These are phyloP conservation scores for Sugiyamaella novakii DNA, from an alignment of 1,139 yeast species.

Conservation along the genomic window DNA sequence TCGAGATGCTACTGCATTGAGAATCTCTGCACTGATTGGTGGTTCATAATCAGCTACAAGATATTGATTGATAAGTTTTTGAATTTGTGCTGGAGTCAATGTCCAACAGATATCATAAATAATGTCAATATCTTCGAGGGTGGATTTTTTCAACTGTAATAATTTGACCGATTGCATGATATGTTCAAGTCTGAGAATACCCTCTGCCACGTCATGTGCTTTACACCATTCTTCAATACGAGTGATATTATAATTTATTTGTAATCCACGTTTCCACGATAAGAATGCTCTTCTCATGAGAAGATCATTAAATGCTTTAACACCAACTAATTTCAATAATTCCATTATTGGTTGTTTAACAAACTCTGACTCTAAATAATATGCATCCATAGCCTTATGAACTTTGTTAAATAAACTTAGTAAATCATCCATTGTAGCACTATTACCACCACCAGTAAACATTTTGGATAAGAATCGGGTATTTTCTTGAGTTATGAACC, in stretches of 20 bases:
- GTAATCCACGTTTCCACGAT: conserved; percentile 98
- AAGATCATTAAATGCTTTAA: conserved; percentile 92
- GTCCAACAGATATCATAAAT: conserved; percentile 95
- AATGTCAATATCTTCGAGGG: conserved; percentile 87
- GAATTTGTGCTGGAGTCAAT: conserved; percentile 90
- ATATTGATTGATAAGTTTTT: conserved; percentile 86
- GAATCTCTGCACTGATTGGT: conserved; percentile 83
- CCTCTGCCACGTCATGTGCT: conserved; percentile 89
- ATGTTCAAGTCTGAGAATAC: conserved; percentile 83
- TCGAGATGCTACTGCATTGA: conserved; percentile 79
- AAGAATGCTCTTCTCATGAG: conserved; percentile 93
- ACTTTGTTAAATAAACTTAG: conserved; percentile 87
- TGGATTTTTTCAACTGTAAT: conserved; percentile 86
- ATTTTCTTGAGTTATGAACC: conserved; percentile 87
- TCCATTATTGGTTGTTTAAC: conserved; percentile 85
- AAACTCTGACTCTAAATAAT: conserved; percentile 82
- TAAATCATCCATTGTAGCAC: conserved; percentile 93
- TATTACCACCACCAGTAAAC: conserved; percentile 53
- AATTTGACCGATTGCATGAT: conserved; percentile 92
- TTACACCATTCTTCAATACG: conserved; percentile 99
- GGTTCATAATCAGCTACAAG: conserved; percentile 94
- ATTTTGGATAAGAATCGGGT: conserved; percentile 85
- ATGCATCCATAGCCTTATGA: conserved; percentile 92
- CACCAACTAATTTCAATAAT: conserved; percentile 83
- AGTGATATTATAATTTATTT: conserved; percentile 93